Base-by-base conservation (phyloP, 306 rosid genomes). In the Hylodesmum podocarpum region DNA sequence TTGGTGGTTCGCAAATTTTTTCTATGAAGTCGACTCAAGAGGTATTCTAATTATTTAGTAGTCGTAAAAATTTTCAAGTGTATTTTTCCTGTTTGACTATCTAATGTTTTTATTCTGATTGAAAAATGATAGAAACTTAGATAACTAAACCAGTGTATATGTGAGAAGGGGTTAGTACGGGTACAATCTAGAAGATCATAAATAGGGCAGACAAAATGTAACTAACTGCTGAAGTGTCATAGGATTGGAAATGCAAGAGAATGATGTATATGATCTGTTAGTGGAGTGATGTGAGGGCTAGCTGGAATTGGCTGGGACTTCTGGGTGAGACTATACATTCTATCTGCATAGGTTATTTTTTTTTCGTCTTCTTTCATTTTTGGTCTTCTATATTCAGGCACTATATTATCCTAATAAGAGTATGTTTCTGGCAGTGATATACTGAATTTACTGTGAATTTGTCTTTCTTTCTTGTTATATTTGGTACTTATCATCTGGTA, bases 11-110 rank as follows among this genome's bases (percentile, higher is more conserved):
- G 68, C 73, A 55, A 40, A 37, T 8, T 24, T 70, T 71, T 55
- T 50, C 62, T 4, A 24, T 15, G 49, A 85, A 69, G 36, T 70
- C 77, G 54, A 37, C 80, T 47, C 22, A 69, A 40, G 27, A 82
- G 88, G 84, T 85, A 75, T 44, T 50, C 25, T 55, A 46, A 36
- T 53, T 36, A 50, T 74, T 40, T 36, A 36, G 44, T 16, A 27
- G 46, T 18, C 43, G 18, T 28, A 2, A 31, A 14, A 29, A 13
- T 41, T 70, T 57, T 33, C 53, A 3, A 16, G 11, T 19, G 49
- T 14, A 10, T 22, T 22, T 65, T 80, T 57, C 29, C 2, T 15
- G 13, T 54, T 34, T 54, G 19, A 36, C 78, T 25, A 39, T 31
- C 21, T 14, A 57, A 54, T 36, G 5, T 46, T 70, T 68, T 16